phyloP scores from a whole-genome alignment of 306 rosid genomes.

The Delonix regia region DNA sequence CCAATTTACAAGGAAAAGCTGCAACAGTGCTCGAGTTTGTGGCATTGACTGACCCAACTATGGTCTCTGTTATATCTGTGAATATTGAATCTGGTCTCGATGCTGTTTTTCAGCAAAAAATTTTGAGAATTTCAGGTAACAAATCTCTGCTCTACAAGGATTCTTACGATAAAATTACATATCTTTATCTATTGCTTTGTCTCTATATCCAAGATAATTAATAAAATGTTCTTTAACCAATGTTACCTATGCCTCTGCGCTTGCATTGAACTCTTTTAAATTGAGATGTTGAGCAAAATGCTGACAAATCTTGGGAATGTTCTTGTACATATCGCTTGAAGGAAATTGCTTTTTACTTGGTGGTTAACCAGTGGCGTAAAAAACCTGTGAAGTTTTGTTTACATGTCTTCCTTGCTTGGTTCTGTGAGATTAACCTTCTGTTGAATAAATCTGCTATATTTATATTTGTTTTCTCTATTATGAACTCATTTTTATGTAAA shows the following conservation, averaged over 20 bases:
- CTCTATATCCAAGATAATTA: neutral
- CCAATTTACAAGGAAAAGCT: constrained; percentile 75
- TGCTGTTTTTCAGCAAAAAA: constrained; percentile 65
- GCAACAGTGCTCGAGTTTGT: constrained; percentile 77
- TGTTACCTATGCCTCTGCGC: neutral
- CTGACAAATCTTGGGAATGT: neutral
- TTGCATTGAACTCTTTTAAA: neutral
- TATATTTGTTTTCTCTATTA: neutral
- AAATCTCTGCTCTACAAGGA: neutral
- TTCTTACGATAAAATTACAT: neutral
- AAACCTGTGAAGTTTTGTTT: neutral
- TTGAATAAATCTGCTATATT: neutral
- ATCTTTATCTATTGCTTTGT: neutral
- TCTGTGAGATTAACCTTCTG: neutral
- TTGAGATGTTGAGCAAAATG: neutral
- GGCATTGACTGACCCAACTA: constrained; percentile 63
- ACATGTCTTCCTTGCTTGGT: neutral
- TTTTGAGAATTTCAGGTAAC: constrained; percentile 57
- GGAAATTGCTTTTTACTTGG: neutral
- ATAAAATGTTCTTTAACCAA: neutral
- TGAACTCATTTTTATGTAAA: neutral
- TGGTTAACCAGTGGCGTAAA: neutral
- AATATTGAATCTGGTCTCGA: constrained; percentile 72
- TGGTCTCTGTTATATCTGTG: constrained; percentile 44
- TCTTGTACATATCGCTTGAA: neutral